A percentile compares a stretch with the other conserved stretches of the same genome.
phyloP scores from a whole-genome alignment of 2,329 filamentous ascomycete species.

The Lecanoromycetidae sp. region DNA sequence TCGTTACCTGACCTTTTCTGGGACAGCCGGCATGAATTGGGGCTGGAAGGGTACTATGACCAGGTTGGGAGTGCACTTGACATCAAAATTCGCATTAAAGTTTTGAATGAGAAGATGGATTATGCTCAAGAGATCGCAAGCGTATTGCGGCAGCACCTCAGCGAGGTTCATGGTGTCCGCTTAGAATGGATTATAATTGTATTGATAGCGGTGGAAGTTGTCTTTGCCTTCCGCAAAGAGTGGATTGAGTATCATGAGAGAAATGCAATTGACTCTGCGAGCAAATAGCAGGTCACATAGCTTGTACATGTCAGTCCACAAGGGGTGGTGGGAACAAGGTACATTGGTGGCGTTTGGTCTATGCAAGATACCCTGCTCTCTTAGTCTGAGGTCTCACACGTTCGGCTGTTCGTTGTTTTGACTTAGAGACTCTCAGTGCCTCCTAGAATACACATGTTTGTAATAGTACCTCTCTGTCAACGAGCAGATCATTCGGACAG shows the following conservation, averaged over 20 bases:
- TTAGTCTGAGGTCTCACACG: too few species aligned
- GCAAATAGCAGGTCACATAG: neutral
- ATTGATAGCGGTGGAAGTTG: slow-evolving; percentile 82
- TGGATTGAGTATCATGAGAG: neutral
- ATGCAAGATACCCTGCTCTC: too few species aligned
- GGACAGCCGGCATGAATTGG: slow-evolving; percentile 80
- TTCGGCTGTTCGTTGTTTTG: too few species aligned
- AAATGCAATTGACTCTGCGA: neutral
- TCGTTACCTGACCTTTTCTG: slow-evolving; percentile 92
- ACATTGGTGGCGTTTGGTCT: too few species aligned
- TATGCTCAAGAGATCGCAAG: slow-evolving; percentile 92
- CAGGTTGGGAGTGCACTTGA: slow-evolving; percentile 83
- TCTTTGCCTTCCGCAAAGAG: slow-evolving; percentile 56
- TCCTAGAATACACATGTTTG: too few species aligned
- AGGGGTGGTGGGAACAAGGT: too few species aligned
- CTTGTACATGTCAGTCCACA: too few species aligned
- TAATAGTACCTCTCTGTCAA: too few species aligned
- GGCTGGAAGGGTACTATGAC: slow-evolving; percentile 88
- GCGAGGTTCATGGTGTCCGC: slow-evolving; percentile 76
- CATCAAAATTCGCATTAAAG: slow-evolving; percentile 79
- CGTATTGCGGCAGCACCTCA: slow-evolving; percentile 75
- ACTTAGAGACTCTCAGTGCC: too few species aligned
- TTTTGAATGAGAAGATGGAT: slow-evolving; percentile 93
- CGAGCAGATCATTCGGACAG: too few species aligned
- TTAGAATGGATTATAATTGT: slow-evolving; percentile 95